Conservation (phyloP, 352 stramenopile genomes). For the Pseudoperonospora humuli region DNA sequence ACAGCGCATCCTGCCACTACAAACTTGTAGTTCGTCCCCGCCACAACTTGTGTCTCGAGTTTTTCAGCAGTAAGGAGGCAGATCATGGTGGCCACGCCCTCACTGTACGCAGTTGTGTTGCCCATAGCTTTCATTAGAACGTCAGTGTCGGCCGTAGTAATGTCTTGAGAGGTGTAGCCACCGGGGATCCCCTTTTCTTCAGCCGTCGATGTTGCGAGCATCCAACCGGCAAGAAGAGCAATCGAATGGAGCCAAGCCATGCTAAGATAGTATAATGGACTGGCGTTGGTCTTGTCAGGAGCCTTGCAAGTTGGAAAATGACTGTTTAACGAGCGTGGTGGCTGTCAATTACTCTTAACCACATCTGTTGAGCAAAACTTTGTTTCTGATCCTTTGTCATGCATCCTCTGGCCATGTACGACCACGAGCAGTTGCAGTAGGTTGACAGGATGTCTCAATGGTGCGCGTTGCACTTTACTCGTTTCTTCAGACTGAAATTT, state of each 20-base stretch:
- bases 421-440: too few species aligned
- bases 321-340: not conserved
- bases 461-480: too few species aligned
- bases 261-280: not conserved
- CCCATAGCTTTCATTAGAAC: conserved; percentile 31
- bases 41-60: conserved; percentile 34
- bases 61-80: conserved; percentile 35
- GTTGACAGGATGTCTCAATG: too few species aligned
- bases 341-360: too few species aligned
- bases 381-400: too few species aligned
- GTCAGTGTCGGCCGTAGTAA: conserved; percentile 18
- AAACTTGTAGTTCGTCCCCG: conserved; percentile 58
- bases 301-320: conserved; percentile 9
- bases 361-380: too few species aligned
- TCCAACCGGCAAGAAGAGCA: conserved; percentile 13
- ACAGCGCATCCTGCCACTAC: conserved; percentile 39
- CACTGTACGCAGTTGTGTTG: conserved; percentile 24
- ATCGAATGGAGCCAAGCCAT: conserved; percentile 18
- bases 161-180: conserved; percentile 17
- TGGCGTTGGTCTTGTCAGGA: not conserved
- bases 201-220: conserved; percentile 5
- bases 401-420: too few species aligned
- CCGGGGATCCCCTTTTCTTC: conserved; percentile 17
- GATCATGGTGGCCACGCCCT: conserved; percentile 22
- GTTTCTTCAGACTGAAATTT: too few species aligned